Conservation (phyloP, 1,284 basidiomycete genomes). For the Megacollybia platyphylla region DNA sequence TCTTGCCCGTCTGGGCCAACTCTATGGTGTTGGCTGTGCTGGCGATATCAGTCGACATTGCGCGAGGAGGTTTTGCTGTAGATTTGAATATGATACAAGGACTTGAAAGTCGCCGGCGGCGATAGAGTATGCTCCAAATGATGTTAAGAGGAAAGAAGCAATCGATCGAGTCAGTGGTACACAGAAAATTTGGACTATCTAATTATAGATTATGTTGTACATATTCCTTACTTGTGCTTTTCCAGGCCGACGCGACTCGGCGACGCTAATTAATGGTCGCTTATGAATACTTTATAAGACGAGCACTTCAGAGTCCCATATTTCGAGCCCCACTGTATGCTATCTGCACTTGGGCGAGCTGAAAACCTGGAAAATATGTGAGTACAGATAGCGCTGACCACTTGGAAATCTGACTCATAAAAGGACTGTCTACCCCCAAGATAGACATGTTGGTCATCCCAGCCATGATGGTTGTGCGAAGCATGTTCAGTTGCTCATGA, state of each 20-base stretch:
- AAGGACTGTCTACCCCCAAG: constrained; percentile 9
- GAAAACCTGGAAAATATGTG: too few relatives aligned
- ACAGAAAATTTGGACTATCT: too few relatives aligned
- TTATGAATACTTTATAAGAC: too few relatives aligned
- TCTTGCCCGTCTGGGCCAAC: constrained; percentile 77
- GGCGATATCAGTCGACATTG: constrained; percentile 1
- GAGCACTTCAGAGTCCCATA: too few relatives aligned
- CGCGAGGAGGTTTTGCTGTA: constrained; percentile 7
- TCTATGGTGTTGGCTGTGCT: constrained; percentile 42
- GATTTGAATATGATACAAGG: constrained; percentile 11
- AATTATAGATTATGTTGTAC: too few relatives aligned
- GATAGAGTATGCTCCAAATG: constrained; percentile 16
- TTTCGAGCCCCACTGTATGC: too few relatives aligned
- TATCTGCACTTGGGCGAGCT: too few relatives aligned
- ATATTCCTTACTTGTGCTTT: too few relatives aligned
- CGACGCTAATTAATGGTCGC: too few relatives aligned
- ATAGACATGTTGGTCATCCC: constrained; percentile 11
- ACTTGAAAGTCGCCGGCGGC: constrained; percentile 14
- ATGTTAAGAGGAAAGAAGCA: constrained; percentile 2
- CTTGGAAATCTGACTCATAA: constrained; percentile 9
- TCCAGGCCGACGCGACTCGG: too few relatives aligned
- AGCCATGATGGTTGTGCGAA: constrained; percentile 8
- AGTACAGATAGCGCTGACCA: too few relatives aligned
- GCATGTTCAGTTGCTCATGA: background rate
- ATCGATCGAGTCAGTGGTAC: background rate